Evolutionary conservation across 1,139 yeast species (phyloP), one percentile per base, ranked within the genome.

Genomic region (Scheffersomyces parashehatae): DNA sequence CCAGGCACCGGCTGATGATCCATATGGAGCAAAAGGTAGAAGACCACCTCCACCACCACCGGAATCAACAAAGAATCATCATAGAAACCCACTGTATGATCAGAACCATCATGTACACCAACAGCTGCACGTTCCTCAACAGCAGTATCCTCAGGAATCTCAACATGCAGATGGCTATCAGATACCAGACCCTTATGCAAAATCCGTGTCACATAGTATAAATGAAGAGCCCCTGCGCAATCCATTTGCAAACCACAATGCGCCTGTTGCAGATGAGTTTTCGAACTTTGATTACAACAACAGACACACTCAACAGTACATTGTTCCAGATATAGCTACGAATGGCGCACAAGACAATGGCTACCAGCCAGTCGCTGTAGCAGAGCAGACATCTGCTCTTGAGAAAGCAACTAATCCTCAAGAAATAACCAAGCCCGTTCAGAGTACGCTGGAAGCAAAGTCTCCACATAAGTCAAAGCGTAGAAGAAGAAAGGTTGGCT

Each of bases 401-500:
- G 9, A 35, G 37, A 26, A 34, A 10, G 34, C 20, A 20, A 16
- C 11, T 10, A 28, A 13, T 16, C 32, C 39, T 3, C 24, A 8
- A 10, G 43, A 32, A 6, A 28, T 28, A 26, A 9, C 35, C 20
- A 34, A 26, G 29, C 34, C 35, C 9, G 36, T 36, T 15, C 40
- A 36, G n/a, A 16, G n/a, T 15, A 26, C 28, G 4, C 36, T 12
- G 6, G 37, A 37, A 15, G 42, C 15, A 32, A 30, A n/a, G 15
- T 44, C 58, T 14, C 53, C 66, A 2, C 65, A 56, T 24, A 71
- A 64, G 50, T 48, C 63, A 10, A 70, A 62, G 45, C 67, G 70
- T 43, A 67, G 75, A 36, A 65, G 77, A 49, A 80, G 87, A 58
- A 89, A 89, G 68, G 85, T 91, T 46, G 97, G 98, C 0, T 77